These are phyloP conservation scores for Spergularia azorica DNA, from an alignment of 179 eudicot genomes.

Conservation along the genomic window DNA sequence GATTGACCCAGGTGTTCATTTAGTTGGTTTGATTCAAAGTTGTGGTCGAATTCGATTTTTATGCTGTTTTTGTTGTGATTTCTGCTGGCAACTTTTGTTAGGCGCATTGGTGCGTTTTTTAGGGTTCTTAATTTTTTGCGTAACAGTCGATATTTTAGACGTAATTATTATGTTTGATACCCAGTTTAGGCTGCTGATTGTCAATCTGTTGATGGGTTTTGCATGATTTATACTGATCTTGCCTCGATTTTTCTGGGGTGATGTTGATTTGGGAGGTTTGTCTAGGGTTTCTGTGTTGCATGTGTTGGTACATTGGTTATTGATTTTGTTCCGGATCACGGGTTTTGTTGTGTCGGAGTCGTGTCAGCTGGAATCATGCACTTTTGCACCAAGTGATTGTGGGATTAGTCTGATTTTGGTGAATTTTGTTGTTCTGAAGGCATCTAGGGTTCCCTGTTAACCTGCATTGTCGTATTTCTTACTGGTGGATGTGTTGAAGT, in stretches of 20 bases:
- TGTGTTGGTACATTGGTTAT: constrained; percentile 23
- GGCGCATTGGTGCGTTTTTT: not conserved
- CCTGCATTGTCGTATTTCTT: constrained; percentile 23
- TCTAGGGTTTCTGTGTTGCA: constrained; percentile 36
- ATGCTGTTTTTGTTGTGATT: constrained; percentile 6
- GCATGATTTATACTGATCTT: constrained; percentile 23
- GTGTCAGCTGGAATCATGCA: constrained; percentile 2
- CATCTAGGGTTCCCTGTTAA: constrained; percentile 30
- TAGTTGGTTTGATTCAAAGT: constrained; percentile 18
- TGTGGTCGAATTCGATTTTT: constrained; percentile 3
- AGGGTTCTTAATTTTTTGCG: constrained; percentile 26
- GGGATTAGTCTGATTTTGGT: constrained; percentile 14
- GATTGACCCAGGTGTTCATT: constrained; percentile 13
- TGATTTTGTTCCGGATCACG: constrained; percentile 12
- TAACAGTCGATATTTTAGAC: not conserved
- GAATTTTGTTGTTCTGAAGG: constrained; percentile 20
- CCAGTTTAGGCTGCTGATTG: constrained; percentile 14
- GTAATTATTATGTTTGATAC: constrained; percentile 10
- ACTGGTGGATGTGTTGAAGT: constrained; percentile 8
- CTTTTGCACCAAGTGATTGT: constrained; percentile 12
- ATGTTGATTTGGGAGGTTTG: constrained; percentile 17
- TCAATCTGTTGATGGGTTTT: constrained; percentile 24
- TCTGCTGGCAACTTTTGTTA: constrained; percentile 6
- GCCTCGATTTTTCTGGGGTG: constrained; percentile 4
- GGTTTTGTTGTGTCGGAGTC: not conserved